These are phyloP conservation scores for Penicillium bovifimosum DNA, from an alignment of 495 filamentous ascomycete genomes.

Conservation along the genomic window DNA sequence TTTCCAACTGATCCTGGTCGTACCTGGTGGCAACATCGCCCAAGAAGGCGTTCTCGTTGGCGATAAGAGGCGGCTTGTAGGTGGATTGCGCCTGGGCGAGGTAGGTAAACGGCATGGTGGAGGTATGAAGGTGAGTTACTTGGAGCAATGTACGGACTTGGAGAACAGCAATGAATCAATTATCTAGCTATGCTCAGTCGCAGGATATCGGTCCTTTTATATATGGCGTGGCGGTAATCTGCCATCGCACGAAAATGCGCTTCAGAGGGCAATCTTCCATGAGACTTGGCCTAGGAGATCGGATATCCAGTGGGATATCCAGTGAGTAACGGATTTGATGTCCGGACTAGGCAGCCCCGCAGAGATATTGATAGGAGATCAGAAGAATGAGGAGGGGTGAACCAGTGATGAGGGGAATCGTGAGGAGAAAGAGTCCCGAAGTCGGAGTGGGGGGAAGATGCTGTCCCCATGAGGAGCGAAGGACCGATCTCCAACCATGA, in stretches of 20 bases:
- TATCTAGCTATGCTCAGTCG: too few relatives aligned
- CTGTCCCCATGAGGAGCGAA: not conserved
- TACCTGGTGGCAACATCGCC: conserved; percentile 61
- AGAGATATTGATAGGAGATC: conserved; percentile 4
- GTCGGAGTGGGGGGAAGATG: not conserved
- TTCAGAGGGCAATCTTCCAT: not conserved
- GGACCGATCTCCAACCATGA: too few relatives aligned
- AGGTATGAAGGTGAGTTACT: not conserved
- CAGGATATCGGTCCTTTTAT: too few relatives aligned
- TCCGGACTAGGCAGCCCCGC: conserved; percentile 16
- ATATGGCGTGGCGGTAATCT: too few relatives aligned
- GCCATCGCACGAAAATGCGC: not conserved
- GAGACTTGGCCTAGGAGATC: conserved; percentile 4
- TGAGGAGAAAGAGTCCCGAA: not conserved
- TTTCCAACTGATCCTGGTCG: not conserved
- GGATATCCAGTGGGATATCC: not conserved
- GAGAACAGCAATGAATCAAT: too few relatives aligned
- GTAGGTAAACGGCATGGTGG: conserved; percentile 43
- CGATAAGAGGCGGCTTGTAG: conserved; percentile 66
- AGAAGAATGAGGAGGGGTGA: not conserved
- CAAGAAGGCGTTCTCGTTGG: conserved; percentile 69
- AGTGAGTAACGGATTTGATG: conserved; percentile 8
- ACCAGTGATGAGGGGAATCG: conserved; percentile 12
- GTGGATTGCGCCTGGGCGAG: conserved; percentile 55
- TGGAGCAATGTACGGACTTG: not conserved